Base-by-base conservation (phyloP, 2,329 filamentous ascomycete genomes). In the Trichophyton equinum region DNA sequence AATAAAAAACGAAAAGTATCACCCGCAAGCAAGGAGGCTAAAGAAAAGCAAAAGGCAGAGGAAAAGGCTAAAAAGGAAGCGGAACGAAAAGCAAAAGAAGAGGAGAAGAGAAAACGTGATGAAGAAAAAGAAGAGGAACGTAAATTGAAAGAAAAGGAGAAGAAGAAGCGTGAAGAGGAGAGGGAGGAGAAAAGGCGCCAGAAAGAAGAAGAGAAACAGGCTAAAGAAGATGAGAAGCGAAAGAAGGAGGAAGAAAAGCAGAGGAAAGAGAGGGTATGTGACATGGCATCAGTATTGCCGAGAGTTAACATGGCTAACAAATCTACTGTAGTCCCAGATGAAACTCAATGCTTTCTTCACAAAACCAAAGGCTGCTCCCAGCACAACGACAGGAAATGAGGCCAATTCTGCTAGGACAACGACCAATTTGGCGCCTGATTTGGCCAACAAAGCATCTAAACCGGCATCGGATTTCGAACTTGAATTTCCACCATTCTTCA, bases 401-500 rank as follows among this genome's bases (percentile, higher is more conserved):
- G 2, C 15, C 3, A 25, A 22, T 60, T 30, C 64, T 61, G 57
- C 65, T 62, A 53, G 58, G 61, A 42, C 53, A 1, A 38, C 25
- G 22, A 55, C 57, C 60, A 66, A 63, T 60, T 58, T 62, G 30
- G 44, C 58, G 62, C 51, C 62, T 62, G 65, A 18, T 51, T 62
- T 25, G 64, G 69, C 68, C 58, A 65, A 62, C 13, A 62, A 62
- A 8, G 60, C 64, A 8, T 18, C 61, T 2, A 60, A 65, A 18
- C 65, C 67, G 3, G 67, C 74, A 25, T 79, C 81, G 0, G 79
- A 83, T 51, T 91, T 89, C 66, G 77, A 87, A 18, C 85, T 83
- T 65, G 77, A 80, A 40, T 97, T 97, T 68, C 81, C 90, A 36
- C 85, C 88, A 0, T 97, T 96, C 72, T 91, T 87, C 64, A 69